Conservation (phyloP, 306 rosid genomes). For the Malus fusca region DNA sequence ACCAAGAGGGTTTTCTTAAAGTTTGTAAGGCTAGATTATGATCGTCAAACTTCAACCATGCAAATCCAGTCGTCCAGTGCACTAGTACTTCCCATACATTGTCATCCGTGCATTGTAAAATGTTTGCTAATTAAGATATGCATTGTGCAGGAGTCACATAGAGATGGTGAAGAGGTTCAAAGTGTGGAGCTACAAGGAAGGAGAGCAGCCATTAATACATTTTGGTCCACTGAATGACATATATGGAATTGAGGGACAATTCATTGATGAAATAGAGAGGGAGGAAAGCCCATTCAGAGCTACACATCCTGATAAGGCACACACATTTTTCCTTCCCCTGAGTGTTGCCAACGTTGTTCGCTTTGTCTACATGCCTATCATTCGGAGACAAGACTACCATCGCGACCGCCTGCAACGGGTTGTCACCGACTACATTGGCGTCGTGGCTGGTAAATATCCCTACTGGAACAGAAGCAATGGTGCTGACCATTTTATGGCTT, state of each 20-base stretch:
- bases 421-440: constrained; percentile 31
- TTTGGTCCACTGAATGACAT: constrained; percentile 37
- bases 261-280: constrained; percentile 47
- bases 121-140: neutral
- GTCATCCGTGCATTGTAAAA: neutral
- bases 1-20: neutral
- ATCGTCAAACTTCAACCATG: too few species aligned
- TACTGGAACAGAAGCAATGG: constrained; percentile 45
- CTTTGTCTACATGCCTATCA: constrained; percentile 33
- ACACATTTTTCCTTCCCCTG: constrained; percentile 36
- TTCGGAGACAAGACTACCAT: constrained; percentile 25
- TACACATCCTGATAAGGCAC: constrained; percentile 43
- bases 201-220: constrained; percentile 42
- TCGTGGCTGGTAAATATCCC: constrained; percentile 35
- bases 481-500: constrained; percentile 49
- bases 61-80: neutral
- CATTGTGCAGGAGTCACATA: constrained; percentile 37
- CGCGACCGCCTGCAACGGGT: constrained; percentile 37
- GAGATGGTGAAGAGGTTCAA: constrained; percentile 53
- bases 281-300: constrained; percentile 32
- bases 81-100: neutral
- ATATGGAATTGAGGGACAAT: constrained; percentile 51
- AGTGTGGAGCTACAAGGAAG: constrained; percentile 51
- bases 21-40: neutral
- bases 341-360: constrained; percentile 35